Conservation (phyloP, 2,329 filamentous ascomycete genomes). For the Cryphonectria radicalis region DNA sequence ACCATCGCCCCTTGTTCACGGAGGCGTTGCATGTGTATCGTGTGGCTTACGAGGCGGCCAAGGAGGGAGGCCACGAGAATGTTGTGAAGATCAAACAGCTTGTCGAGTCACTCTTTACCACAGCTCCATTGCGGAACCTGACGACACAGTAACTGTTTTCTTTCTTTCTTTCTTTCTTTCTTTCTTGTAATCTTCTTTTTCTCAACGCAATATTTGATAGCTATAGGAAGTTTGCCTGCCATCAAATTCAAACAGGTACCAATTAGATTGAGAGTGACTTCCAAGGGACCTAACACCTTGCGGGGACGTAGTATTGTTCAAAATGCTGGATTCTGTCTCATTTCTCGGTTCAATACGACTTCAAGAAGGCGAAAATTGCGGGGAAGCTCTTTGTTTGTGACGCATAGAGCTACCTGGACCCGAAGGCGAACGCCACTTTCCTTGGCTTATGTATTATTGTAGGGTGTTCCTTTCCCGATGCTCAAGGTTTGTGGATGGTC, state of each 20-base stretch:
- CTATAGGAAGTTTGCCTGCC: not conserved
- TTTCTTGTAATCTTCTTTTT: too few relatives aligned
- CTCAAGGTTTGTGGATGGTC: not conserved
- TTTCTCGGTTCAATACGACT: not conserved
- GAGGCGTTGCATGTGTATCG: slow-evolving; percentile 44
- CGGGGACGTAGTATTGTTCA: not conserved
- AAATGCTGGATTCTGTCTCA: not conserved
- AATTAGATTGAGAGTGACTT: not conserved
- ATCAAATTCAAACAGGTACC: not conserved
- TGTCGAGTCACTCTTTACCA: not conserved
- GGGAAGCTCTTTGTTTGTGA: slow-evolving; percentile 10
- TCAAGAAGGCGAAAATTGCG: not conserved
- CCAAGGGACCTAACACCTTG: too few relatives aligned
- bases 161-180: too few relatives aligned
- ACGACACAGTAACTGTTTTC: not conserved
- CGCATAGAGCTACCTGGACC: not conserved
- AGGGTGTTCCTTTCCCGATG: too few relatives aligned
- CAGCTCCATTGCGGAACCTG: not conserved
- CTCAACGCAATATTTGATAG: too few relatives aligned
- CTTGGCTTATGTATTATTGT: not conserved
- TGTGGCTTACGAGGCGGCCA: slow-evolving; percentile 44
- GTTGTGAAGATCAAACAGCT: slow-evolving; percentile 13
- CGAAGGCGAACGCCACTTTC: not conserved
- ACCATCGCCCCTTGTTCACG: slow-evolving; percentile 42
- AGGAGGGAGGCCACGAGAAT: slow-evolving; percentile 16